Evolutionary conservation across 2,329 filamentous ascomycete species (phyloP).

Genomic region (Penicillium sp.): DNA sequence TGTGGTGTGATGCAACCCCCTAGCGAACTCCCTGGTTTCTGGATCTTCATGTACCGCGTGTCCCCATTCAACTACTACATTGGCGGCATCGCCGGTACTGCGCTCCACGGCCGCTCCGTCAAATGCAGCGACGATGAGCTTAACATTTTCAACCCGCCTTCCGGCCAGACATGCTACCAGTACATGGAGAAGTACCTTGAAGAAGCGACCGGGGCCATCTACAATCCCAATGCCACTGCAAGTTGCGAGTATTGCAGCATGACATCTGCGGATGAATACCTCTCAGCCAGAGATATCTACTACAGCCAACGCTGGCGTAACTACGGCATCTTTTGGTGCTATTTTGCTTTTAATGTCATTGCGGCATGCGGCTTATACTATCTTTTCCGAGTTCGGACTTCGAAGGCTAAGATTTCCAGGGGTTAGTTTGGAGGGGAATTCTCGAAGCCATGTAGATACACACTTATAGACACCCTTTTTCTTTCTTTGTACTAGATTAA

Average conservation of each 20-base stretch:
- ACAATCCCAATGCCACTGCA: conserved; percentile 46
- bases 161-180: conserved; percentile 53
- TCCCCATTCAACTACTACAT: conserved; percentile 82
- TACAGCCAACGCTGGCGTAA: conserved; percentile 65
- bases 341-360: conserved; percentile 55
- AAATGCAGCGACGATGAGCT: conserved; percentile 67
- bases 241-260: conserved; percentile 50
- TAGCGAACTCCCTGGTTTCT: conserved; percentile 64
- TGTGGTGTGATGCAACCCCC: conserved; percentile 27
- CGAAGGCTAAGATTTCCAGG: neutral
- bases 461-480: too few relatives aligned
- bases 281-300: conserved; percentile 43
- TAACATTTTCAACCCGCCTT: conserved; percentile 48
- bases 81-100: conserved; percentile 65
- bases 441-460: neutral
- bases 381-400: conserved; percentile 6
- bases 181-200: conserved; percentile 56
- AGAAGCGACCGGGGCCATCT: conserved; percentile 46
- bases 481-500: neutral
- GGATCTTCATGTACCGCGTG: conserved; percentile 79
- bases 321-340: conserved; percentile 60
- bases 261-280: conserved; percentile 37
- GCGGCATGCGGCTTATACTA: conserved; percentile 40
- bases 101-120: conserved; percentile 63
- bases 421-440: neutral